Conservation (phyloP, 2,329 filamentous ascomycete genomes). For the Fusarium poae region DNA sequence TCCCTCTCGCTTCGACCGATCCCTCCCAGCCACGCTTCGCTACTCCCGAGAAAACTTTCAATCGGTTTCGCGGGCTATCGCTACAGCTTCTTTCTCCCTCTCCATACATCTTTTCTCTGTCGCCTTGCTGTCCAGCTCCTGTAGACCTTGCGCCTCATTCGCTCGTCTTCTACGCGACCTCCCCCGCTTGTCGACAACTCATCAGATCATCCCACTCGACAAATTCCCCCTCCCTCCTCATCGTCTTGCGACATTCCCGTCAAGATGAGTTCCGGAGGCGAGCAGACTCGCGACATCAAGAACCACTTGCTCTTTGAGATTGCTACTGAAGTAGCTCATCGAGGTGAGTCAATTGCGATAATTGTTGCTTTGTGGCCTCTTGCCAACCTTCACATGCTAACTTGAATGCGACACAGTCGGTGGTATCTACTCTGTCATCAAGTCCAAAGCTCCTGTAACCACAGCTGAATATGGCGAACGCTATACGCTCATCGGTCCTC, state of each 20-base stretch:
- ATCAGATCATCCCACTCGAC: constrained; percentile 41
- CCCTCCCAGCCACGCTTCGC: constrained; percentile 42
- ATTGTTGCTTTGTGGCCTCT: constrained; percentile 22
- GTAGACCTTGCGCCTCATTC: constrained; percentile 17
- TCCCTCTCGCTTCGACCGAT: constrained; percentile 43
- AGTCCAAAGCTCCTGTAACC: constrained; percentile 97
- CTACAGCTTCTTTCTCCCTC: constrained; percentile 46
- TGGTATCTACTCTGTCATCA: constrained; percentile 98
- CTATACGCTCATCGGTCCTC: constrained; percentile 94
- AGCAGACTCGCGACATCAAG: constrained; percentile 78
- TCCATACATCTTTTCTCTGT: constrained; percentile 28
- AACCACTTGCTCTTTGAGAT: constrained; percentile 97
- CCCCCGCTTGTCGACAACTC: constrained; percentile 19
- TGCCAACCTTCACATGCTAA: constrained; percentile 30
- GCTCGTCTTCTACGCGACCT: constrained; percentile 26
- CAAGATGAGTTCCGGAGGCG: constrained; percentile 63
- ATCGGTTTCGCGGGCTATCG: constrained; percentile 41
- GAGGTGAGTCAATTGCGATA: constrained; percentile 70
- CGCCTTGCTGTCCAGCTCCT: constrained; percentile 13
- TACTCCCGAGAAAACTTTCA: constrained; percentile 44
- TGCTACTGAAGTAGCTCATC: constrained; percentile 96
- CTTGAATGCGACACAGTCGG: constrained; percentile 72
- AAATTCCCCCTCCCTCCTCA: constrained; percentile 19
- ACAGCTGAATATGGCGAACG: constrained; percentile 98
- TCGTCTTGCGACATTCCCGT: constrained; percentile 26